Conservation (phyloP, 1,284 basidiomycete genomes). For the Rhizoctonia solani region DNA sequence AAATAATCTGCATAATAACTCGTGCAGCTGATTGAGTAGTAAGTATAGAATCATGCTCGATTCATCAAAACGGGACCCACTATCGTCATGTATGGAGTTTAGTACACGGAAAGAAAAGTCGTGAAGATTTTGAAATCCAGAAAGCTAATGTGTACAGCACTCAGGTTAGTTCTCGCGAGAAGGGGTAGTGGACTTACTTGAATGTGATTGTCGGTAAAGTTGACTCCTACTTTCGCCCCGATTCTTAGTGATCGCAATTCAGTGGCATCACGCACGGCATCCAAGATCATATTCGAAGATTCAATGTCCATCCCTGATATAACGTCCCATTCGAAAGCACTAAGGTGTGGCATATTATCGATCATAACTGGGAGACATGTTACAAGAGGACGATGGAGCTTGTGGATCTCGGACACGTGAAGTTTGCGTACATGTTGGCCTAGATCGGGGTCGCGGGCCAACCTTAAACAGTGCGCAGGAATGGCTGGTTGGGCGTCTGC, state of each 20-base stretch:
- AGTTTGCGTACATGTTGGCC: conserved; percentile 29
- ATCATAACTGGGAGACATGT: conserved; percentile 32
- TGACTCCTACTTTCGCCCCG: conserved; percentile 19
- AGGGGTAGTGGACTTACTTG: not conserved
- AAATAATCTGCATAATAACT: conserved; percentile 16
- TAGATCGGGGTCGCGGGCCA: conserved; percentile 27
- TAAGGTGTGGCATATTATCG: conserved; percentile 27
- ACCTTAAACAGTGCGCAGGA: conserved; percentile 19
- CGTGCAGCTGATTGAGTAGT: conserved; percentile 1
- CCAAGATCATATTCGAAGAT: conserved; percentile 26
- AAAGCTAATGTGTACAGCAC: not conserved
- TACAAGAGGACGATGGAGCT: conserved; percentile 29
- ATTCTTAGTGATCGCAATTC: conserved; percentile 20
- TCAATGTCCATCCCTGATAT: conserved; percentile 30
- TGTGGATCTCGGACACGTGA: conserved; percentile 32
- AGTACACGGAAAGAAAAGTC: conserved; percentile 29
- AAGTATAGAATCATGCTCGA: not conserved
- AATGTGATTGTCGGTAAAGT: conserved; percentile 24
- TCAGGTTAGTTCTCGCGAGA: not conserved
- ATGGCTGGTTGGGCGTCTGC: conserved; percentile 30
- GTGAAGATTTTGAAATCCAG: conserved; percentile 16
- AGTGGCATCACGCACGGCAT: conserved; percentile 12
- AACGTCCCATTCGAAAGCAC: conserved; percentile 19
- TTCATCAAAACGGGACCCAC: not conserved
- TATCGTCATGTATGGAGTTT: conserved; percentile 29